A percentile compares a stretch with the other conserved stretches of the same genome.
These are phyloP conservation scores for Phanerodontia chrysosporium DNA, from an alignment of 768 basidiomycete genomes.

Conservation along the genomic window DNA sequence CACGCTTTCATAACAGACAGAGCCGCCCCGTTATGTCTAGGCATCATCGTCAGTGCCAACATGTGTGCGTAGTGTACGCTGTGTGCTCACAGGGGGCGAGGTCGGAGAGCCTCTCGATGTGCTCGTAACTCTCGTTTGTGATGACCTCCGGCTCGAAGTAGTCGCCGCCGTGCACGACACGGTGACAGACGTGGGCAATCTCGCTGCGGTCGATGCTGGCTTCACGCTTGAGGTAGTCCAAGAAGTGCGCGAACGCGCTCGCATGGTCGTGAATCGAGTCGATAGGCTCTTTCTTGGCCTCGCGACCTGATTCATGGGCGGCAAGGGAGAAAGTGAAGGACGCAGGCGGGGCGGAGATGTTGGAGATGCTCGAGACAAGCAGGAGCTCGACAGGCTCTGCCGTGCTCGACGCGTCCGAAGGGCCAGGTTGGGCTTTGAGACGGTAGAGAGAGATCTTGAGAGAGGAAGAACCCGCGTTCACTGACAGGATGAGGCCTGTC, in stretches of 20 bases:
- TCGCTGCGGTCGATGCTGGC: constrained; percentile 37
- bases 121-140: constrained; percentile 61
- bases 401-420: neutral
- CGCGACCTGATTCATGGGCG: constrained; percentile 21
- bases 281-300: constrained; percentile 35
- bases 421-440: constrained; percentile 18
- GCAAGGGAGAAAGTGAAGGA: constrained; percentile 41
- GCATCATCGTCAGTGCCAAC: constrained; percentile 9
- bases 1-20: constrained; percentile 59
- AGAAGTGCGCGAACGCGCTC: constrained; percentile 59
- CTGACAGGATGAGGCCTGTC: constrained; percentile 52
- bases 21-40: constrained; percentile 60
- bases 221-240: constrained; percentile 41
- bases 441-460: constrained; percentile 75
- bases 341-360: constrained; percentile 52
- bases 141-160: constrained; percentile 69
- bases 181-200: constrained; percentile 62
- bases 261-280: constrained; percentile 51
- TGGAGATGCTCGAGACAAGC: constrained; percentile 49
- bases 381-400: constrained; percentile 36
- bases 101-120: constrained; percentile 71
- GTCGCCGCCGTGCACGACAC: constrained; percentile 86
- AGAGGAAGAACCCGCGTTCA: constrained; percentile 83
- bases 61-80: neutral
- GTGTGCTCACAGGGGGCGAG: constrained; percentile 71